Conservation (phyloP, 2,329 filamentous ascomycete species). For the Phoma sp. region DNA sequence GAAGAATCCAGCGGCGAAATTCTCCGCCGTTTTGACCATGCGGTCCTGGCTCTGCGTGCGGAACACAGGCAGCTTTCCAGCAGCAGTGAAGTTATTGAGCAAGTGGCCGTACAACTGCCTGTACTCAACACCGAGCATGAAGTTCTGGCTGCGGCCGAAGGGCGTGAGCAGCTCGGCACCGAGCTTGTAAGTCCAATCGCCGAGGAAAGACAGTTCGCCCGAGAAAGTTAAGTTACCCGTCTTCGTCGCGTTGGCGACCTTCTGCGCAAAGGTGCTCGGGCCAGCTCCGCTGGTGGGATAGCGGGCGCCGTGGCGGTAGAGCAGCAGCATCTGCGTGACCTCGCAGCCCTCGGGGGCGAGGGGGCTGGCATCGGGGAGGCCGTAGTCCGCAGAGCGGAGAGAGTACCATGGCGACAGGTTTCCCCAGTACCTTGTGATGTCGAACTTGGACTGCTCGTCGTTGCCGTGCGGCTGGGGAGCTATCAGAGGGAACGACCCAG, state of each 20-base stretch:
- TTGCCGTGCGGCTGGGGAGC: constrained; percentile 30
- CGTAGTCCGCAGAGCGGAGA: constrained; percentile 35
- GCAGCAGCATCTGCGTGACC: constrained; percentile 36
- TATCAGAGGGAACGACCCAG: constrained; percentile 31
- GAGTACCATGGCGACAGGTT: constrained; percentile 42
- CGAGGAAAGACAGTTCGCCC: constrained; percentile 35
- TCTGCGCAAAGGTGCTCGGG: constrained; percentile 33
- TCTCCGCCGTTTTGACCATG: constrained; percentile 43
- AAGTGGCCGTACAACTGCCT: constrained; percentile 52
- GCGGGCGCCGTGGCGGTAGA: constrained; percentile 40
- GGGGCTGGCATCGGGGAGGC: constrained; percentile 34
- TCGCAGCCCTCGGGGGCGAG: constrained; percentile 34
- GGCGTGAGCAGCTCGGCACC: constrained; percentile 40
- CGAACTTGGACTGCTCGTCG: constrained; percentile 26
- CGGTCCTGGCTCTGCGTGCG: constrained; percentile 39
- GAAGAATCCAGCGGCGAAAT: constrained; percentile 43
- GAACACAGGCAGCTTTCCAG: constrained; percentile 48
- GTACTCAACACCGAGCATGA: constrained; percentile 50
- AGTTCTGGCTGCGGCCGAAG: constrained; percentile 46
- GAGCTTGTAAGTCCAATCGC: constrained; percentile 38
- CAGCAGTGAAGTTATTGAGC: constrained; percentile 52
- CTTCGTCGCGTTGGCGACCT: constrained; percentile 36
- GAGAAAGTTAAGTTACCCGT: constrained; percentile 28
- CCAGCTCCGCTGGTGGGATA: constrained; percentile 38
- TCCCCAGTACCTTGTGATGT: constrained; percentile 40